These are phyloP conservation scores for Eustoma russellianum DNA, from an alignment of 257 asterid species.

Conservation along the genomic window DNA sequence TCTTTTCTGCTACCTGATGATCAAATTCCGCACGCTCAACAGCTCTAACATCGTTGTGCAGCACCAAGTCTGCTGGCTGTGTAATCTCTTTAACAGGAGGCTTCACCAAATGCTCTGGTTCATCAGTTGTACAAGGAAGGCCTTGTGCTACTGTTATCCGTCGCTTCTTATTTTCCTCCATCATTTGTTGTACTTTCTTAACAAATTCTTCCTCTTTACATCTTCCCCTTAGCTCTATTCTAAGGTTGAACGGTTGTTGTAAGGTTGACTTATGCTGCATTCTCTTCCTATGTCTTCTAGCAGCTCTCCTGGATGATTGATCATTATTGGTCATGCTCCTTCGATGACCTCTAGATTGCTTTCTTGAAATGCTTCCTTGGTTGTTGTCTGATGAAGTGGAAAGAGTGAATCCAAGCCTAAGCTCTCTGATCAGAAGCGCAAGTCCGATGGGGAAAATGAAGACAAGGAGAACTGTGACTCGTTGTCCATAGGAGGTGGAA, in stretches of 20 bases:
- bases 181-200: conserved; percentile 59
- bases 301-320: conserved; percentile 41
- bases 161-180: conserved; percentile 73
- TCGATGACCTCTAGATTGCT: conserved; percentile 39
- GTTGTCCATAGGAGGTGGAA: conserved; percentile 24
- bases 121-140: conserved; percentile 96
- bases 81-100: conserved; percentile 71
- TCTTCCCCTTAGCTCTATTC: conserved; percentile 90
- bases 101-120: conserved; percentile 86
- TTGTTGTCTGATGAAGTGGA: conserved; percentile 50
- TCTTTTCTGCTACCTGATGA: conserved; percentile 67
- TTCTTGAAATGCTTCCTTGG: conserved; percentile 22
- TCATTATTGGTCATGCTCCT: conserved; percentile 50
- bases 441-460: conserved; percentile 65
- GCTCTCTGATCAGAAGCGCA: conserved; percentile 57
- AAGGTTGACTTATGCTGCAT: conserved; percentile 48
- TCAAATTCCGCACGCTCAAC: conserved; percentile 86
- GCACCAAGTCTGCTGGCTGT: conserved; percentile 56
- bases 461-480: conserved; percentile 46
- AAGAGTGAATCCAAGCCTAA: conserved; percentile 49
- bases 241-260: conserved; percentile 73
- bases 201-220: conserved; percentile 72
- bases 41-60: conserved; percentile 78
- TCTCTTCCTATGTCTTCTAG: conserved; percentile 42
- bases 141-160: conserved; percentile 88